Evolutionary conservation across 768 basidiomycete species (phyloP).

Genomic region (Russula abietina): DNA sequence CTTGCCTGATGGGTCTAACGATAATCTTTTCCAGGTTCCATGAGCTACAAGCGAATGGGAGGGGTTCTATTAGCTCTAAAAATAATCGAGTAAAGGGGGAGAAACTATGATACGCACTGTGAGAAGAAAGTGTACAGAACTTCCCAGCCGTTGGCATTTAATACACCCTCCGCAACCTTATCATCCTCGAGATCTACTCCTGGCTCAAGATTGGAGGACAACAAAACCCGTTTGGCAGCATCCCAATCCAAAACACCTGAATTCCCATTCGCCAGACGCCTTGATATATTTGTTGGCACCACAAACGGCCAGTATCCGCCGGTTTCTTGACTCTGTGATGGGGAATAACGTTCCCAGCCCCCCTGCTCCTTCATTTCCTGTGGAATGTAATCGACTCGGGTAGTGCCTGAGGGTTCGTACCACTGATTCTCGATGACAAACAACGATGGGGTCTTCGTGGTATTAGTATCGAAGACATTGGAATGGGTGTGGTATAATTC

Average conservation of each 20-base stretch:
- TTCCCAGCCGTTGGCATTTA: conserved; percentile 38
- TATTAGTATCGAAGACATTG: conserved; percentile 27
- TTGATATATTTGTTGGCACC: background rate
- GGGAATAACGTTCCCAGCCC: conserved; percentile 27
- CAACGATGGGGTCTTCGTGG: conserved; percentile 28
- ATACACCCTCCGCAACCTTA: conserved; percentile 30
- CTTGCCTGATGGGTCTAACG: conserved; percentile 35
- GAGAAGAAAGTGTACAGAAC: conserved; percentile 37
- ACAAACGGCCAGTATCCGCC: conserved; percentile 7
- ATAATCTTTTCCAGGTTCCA: conserved; percentile 41
- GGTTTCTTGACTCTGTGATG: conserved; percentile 19
- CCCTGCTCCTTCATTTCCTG: conserved; percentile 33
- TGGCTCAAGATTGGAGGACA: background rate
- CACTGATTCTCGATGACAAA: conserved; percentile 36
- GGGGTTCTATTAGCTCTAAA: background rate
- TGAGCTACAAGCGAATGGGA: conserved; percentile 21
- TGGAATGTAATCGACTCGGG: conserved; percentile 37
- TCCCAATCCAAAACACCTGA: conserved; percentile 4
- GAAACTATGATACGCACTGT: conserved; percentile 31
- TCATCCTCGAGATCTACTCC: conserved; percentile 27
- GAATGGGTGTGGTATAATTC: conserved; percentile 32
- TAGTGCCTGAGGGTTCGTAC: conserved; percentile 36
- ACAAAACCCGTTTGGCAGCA: background rate
- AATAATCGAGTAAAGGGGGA: background rate
- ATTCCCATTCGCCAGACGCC: background rate